Percentiles rank a stretch among this genome's conserved stretches.
Conservation (phyloP, 257 asterid species). For the Penstemon newberryi region DNA sequence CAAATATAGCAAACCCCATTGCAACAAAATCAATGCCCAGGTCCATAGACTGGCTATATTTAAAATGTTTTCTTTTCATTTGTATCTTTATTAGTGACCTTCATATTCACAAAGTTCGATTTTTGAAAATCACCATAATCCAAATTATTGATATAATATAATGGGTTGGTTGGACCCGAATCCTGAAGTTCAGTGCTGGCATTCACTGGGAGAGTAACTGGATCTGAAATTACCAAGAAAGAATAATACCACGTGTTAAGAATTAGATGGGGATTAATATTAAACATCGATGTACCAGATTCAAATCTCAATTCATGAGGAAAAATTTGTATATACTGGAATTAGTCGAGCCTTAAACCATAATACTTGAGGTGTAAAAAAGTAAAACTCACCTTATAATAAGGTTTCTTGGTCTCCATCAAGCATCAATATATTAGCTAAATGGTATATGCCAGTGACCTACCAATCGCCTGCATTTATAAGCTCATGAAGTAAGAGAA, state of each 20-base stretch:
- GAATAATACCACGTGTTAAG: not conserved
- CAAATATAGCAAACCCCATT: not conserved
- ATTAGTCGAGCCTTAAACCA: not conserved
- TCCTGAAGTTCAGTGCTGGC: slow-evolving; percentile 27
- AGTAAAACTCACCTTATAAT: slow-evolving; percentile 26
- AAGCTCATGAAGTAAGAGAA: slow-evolving; percentile 15
- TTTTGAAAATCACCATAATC: not conserved
- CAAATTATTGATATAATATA: slow-evolving; percentile 12
- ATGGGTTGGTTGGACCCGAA: slow-evolving; percentile 23
- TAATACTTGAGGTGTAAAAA: slow-evolving; percentile 5
- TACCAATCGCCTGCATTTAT: slow-evolving; percentile 21
- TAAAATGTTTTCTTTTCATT: not conserved
- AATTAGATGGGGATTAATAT: not conserved
- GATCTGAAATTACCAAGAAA: slow-evolving; percentile 27
- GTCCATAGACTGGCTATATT: not conserved
- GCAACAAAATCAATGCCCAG: not conserved
- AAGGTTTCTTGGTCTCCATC: slow-evolving; percentile 18
- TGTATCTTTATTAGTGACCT: not conserved
- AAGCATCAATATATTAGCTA: slow-evolving; percentile 20
- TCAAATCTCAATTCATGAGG: not conserved
- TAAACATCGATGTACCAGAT: not conserved
- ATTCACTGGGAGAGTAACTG: slow-evolving; percentile 10
- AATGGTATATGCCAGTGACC: slow-evolving; percentile 24
- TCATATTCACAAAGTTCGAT: not conserved
- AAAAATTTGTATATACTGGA: not conserved